These are phyloP conservation scores for Aphanomyces euteiches DNA, from an alignment of 352 stramenopile genomes.

Conservation along the genomic window DNA sequence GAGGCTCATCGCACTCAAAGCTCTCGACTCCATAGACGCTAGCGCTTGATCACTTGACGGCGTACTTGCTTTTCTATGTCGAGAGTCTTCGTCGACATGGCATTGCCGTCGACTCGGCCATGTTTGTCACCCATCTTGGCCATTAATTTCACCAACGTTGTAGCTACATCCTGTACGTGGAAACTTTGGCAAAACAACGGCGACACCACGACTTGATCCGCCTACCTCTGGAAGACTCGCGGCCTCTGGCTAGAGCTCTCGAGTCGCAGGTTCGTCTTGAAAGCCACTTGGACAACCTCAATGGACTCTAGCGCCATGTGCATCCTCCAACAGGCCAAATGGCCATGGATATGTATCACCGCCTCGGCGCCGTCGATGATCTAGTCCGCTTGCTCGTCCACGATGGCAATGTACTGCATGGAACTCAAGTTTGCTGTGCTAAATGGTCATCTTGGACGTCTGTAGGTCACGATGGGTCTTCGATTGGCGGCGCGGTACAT, in stretches of 20 bases:
- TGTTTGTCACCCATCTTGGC: not conserved
- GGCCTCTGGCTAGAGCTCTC: not conserved
- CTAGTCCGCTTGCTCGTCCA: conserved; percentile 10
- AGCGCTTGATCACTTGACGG: too few species aligned
- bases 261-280: not conserved
- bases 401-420: conserved; percentile 6
- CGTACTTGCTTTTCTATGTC: not conserved
- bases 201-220: not conserved
- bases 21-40: not conserved
- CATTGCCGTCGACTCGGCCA: not conserved
- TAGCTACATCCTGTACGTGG: conserved; percentile 14
- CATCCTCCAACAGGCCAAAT: not conserved
- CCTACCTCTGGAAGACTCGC: conserved; percentile 14
- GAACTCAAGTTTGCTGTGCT: not conserved
- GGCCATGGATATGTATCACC: conserved; percentile 25
- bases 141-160: not conserved
- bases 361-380: conserved; percentile 17
- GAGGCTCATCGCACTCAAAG: not conserved
- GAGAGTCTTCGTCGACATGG: not conserved
- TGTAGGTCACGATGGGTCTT: conserved; percentile 18
- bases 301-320: not conserved
- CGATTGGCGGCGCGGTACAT: conserved; percentile 3
- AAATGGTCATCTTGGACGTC: not conserved
- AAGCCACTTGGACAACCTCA: not conserved
- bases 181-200: not conserved